Percentiles rank a stretch among this genome's conserved stretches.
phyloP scores from a whole-genome alignment of 208 protist genomes.

The Leishmania mexicana region DNA sequence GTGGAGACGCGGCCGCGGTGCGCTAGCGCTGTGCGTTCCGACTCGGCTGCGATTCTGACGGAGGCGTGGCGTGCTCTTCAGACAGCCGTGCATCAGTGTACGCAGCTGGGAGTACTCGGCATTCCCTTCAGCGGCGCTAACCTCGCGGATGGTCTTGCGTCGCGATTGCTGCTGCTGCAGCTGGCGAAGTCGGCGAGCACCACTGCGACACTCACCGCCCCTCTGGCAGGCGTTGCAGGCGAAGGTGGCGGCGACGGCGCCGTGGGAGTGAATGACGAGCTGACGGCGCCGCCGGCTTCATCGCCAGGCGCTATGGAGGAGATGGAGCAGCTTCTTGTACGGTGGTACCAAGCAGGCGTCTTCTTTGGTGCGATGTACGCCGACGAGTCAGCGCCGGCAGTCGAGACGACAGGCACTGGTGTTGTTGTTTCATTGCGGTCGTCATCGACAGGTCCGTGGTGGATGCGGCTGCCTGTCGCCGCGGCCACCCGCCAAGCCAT shows the following conservation, averaged over 20 bases:
- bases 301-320: conserved; percentile 3
- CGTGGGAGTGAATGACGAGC: not conserved
- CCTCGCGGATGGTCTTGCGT: conserved; percentile 88
- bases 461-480: conserved; percentile 17
- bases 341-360: conserved; percentile 95
- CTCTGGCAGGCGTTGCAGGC: not conserved
- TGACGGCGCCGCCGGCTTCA: not conserved
- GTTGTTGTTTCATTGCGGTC: not conserved
- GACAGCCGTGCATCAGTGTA: conserved; percentile 21
- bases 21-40: not conserved
- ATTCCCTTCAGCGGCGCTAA: conserved; percentile 96
- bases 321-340: conserved; percentile 87
- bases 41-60: conserved; percentile 6
- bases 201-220: not conserved
- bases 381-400: conserved; percentile 85
- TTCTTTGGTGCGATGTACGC: conserved; percentile 95
- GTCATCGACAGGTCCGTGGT: conserved; percentile 15
- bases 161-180: not conserved
- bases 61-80: conserved; percentile 20
- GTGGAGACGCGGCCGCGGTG: conserved; percentile 26
- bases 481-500: conserved; percentile 13
- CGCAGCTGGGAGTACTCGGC: conserved; percentile 80
- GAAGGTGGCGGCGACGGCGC: not conserved
- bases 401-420: conserved; percentile 62
- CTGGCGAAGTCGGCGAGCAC: not conserved